These are phyloP conservation scores for Talaromyces sp. DNA, from an alignment of 2,329 filamentous ascomycete species.

Conservation along the genomic window DNA sequence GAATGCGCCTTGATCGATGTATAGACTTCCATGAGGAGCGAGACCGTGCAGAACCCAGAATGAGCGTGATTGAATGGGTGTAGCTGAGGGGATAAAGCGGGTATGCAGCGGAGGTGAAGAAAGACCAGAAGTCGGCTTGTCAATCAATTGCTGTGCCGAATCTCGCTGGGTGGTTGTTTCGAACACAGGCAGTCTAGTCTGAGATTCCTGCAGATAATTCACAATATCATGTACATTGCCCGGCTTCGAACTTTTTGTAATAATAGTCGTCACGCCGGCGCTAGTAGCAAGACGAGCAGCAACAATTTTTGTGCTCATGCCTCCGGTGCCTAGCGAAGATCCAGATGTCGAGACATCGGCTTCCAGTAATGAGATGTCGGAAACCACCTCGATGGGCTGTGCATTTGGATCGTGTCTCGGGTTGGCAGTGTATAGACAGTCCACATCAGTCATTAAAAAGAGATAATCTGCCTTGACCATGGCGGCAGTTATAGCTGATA, in stretches of 20 bases:
- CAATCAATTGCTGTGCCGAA: conserved; percentile 20
- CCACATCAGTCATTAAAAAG: conserved; percentile 98
- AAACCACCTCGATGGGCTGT: conserved; percentile 83
- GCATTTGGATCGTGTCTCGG: conserved; percentile 82
- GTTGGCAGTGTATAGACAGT: conserved; percentile 96
- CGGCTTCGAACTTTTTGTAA: conserved; percentile 88
- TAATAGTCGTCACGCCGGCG: conserved; percentile 91
- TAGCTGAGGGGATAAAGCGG: conserved; percentile 78
- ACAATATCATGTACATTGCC: conserved; percentile 89
- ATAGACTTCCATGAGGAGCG: conserved; percentile 82
- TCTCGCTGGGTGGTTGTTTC: conserved; percentile 21
- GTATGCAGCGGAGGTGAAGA: conserved; percentile 71
- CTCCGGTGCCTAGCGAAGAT: conserved; percentile 84
- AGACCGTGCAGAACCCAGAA: conserved; percentile 97
- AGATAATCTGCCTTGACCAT: conserved; percentile 97
- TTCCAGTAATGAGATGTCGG: conserved; percentile 76
- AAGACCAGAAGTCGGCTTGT: conserved; percentile 41
- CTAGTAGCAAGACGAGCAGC: conserved; percentile 89
- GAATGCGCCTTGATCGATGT: conserved; percentile 88
- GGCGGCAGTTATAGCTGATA: conserved; percentile 92
- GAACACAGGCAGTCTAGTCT: not conserved
- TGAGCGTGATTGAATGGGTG: conserved; percentile 85
- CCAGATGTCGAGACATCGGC: conserved; percentile 91
- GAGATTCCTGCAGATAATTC: conserved; percentile 62
- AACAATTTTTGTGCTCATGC: conserved; percentile 97